Conservation (phyloP, 106 monocot species). For the Xerophyta viscosa region DNA sequence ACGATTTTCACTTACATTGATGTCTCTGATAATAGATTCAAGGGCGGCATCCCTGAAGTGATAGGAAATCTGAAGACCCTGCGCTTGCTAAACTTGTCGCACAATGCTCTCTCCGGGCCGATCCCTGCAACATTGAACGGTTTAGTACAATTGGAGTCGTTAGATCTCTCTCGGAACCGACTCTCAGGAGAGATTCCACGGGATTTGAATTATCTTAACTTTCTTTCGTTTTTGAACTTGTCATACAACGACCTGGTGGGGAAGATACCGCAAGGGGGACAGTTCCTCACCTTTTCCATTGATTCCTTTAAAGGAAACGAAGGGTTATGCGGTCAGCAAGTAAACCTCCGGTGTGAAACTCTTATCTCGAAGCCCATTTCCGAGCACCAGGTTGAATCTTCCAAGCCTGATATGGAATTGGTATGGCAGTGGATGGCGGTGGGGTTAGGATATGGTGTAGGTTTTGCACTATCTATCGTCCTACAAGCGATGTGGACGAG, state of each 20-base stretch:
- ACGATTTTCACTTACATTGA: slow-evolving; percentile 49
- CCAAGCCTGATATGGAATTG: too few species aligned
- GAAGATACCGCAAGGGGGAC: slow-evolving; percentile 27
- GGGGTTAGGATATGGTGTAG: too few species aligned
- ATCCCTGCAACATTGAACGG: slow-evolving; percentile 36
- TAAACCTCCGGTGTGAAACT: slow-evolving; percentile 30
- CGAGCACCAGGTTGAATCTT: too few species aligned
- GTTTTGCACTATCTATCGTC: too few species aligned
- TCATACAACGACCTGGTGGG: slow-evolving; percentile 56
- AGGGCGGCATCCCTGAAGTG: slow-evolving; percentile 38
- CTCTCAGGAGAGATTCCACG: slow-evolving; percentile 52
- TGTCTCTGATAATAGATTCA: slow-evolving; percentile 56
- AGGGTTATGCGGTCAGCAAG: slow-evolving; percentile 51
- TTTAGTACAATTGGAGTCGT: slow-evolving; percentile 35
- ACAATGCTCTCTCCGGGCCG: slow-evolving; percentile 32
- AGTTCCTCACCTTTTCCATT: slow-evolving; percentile 38
- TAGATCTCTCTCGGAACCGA: slow-evolving; percentile 60
- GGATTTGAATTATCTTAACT: slow-evolving; percentile 27
- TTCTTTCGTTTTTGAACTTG: slow-evolving; percentile 48
- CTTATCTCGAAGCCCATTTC: too few species aligned
- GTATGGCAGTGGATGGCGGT: too few species aligned
- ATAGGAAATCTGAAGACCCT: slow-evolving; percentile 37
- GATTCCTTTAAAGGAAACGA: slow-evolving; percentile 40
- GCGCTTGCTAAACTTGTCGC: slow-evolving; percentile 44
- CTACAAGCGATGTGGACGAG: too few species aligned